A percentile compares a stretch with the other conserved stretches of the same genome.
These are phyloP conservation scores for Aschersonia sp. DNA, from an alignment of 2,329 filamentous ascomycete species.

Conservation along the genomic window DNA sequence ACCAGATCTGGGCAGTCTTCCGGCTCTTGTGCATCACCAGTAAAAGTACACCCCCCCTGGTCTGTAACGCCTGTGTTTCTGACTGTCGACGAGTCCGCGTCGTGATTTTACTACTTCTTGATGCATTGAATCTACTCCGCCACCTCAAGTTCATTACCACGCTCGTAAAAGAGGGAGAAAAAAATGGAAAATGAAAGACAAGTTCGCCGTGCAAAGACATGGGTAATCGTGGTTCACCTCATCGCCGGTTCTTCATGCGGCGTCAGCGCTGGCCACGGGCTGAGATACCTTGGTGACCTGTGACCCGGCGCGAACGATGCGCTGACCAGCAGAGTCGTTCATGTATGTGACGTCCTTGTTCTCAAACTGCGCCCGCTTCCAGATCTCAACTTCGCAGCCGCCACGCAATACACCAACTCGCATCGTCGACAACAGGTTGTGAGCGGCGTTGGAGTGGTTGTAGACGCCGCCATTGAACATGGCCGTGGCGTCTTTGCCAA, in stretches of 20 bases:
- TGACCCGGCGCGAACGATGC: conserved; percentile 71
- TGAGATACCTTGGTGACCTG: conserved; percentile 75
- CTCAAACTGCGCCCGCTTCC: conserved; percentile 74
- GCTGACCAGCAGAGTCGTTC: conserved; percentile 67
- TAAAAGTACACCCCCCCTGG: too few relatives aligned
- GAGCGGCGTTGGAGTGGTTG: conserved; percentile 76
- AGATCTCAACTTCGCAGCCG: conserved; percentile 82
- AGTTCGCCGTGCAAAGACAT: too few relatives aligned
- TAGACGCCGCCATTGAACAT: conserved; percentile 91
- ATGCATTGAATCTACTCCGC: neutral
- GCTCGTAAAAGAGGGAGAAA: neutral
- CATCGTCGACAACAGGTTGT: conserved; percentile 82
- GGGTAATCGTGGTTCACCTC: too few relatives aligned
- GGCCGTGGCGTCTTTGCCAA: conserved; percentile 78
- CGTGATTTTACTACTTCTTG: neutral
- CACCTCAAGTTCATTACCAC: neutral
- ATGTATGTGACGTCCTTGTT: conserved; percentile 70
- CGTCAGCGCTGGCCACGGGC: conserved; percentile 70
- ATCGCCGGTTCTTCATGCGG: conserved; percentile 38
- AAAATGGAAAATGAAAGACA: too few relatives aligned
- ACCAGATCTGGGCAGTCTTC: too few relatives aligned
- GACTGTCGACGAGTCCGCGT: neutral
- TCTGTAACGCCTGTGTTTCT: neutral
- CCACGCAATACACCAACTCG: conserved; percentile 74
- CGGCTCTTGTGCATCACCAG: too few relatives aligned